phyloP scores from a whole-genome alignment of 352 stramenopile genomes.

The Pythium sukuiense region DNA sequence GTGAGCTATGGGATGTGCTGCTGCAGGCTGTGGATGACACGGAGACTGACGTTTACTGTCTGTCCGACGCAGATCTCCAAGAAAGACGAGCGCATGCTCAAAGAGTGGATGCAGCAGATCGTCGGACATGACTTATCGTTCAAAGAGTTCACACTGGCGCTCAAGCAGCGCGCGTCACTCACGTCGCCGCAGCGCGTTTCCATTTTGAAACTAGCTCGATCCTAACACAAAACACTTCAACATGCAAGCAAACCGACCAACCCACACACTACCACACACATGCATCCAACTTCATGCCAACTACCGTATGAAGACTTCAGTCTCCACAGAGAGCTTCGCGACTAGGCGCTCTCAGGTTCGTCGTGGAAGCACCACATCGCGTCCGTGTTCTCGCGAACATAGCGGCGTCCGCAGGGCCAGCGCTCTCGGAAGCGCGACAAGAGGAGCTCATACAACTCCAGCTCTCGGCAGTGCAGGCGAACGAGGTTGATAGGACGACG shows the following conservation, averaged over 20 bases:
- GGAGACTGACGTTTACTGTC: neutral
- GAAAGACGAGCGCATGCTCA: slow-evolving; percentile 40
- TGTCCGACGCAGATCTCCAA: slow-evolving; percentile 33
- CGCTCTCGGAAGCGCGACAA: slow-evolving; percentile 24
- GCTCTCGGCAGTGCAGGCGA: slow-evolving; percentile 5
- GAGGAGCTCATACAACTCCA: slow-evolving; percentile 16
- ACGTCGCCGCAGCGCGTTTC: slow-evolving; percentile 46
- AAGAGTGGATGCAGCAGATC: slow-evolving; percentile 49
- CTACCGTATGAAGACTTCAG: neutral
- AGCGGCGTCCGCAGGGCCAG: slow-evolving; percentile 20
- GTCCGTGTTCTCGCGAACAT: slow-evolving; percentile 12
- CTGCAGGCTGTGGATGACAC: neutral
- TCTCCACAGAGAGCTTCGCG: neutral
- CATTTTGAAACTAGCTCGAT: slow-evolving; percentile 31
- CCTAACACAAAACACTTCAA: neutral
- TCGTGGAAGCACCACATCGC: slow-evolving; percentile 18
- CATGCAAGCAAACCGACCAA: neutral
- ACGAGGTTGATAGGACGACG: slow-evolving; percentile 14
- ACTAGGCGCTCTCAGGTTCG: neutral
- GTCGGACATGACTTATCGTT: slow-evolving; percentile 52
- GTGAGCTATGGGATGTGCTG: slow-evolving; percentile 12
- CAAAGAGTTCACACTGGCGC: slow-evolving; percentile 54
- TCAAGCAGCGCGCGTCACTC: slow-evolving; percentile 56
- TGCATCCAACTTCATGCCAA: neutral
- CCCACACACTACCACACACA: neutral